A percentile compares a stretch with the other conserved stretches of the same genome.
phyloP scores from a whole-genome alignment of 2,329 filamentous ascomycete genomes.

The Paraphaeosphaeria minitans region DNA sequence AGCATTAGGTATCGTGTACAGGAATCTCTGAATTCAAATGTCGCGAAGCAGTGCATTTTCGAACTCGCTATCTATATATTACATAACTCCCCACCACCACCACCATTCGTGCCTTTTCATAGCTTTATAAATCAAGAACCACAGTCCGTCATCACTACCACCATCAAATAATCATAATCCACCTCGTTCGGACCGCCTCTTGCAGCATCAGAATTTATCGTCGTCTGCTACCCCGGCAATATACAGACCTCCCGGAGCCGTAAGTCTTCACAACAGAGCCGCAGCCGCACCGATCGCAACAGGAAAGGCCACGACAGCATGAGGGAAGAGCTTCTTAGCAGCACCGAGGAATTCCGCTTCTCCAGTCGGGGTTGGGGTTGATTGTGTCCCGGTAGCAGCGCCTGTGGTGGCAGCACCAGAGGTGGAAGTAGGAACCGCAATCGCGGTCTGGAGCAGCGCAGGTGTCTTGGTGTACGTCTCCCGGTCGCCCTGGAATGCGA shows the following conservation, averaged over 20 bases:
- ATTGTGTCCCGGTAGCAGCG: conserved; percentile 1
- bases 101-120: too few relatives aligned
- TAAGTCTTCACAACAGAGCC: background rate
- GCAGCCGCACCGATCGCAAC: conserved; percentile 1
- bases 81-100: too few relatives aligned
- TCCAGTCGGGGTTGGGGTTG: background rate
- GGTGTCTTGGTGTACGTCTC: conserved; percentile 33
- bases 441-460: conserved; percentile 29
- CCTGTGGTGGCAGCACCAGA: conserved; percentile 13
- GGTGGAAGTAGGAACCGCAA: conserved; percentile 22
- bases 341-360: conserved; percentile 14
- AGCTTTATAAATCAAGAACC: too few relatives aligned
- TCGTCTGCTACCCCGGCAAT: background rate
- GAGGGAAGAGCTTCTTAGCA: conserved; percentile 8
- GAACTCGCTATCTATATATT: too few relatives aligned
- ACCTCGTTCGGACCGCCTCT: background rate
- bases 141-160: too few relatives aligned
- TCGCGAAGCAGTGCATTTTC: too few relatives aligned
- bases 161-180: too few relatives aligned
- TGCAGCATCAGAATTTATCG: background rate
- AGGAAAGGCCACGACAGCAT: background rate
- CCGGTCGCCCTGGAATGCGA: conserved; percentile 27
- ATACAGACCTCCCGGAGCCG: background rate
- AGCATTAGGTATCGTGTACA: too few relatives aligned
- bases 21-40: too few relatives aligned